Evolutionary conservation across 805 yeast species (phyloP), one percentile per base, ranked within the genome.

Genomic region (Yarrowia alimentaria): DNA sequence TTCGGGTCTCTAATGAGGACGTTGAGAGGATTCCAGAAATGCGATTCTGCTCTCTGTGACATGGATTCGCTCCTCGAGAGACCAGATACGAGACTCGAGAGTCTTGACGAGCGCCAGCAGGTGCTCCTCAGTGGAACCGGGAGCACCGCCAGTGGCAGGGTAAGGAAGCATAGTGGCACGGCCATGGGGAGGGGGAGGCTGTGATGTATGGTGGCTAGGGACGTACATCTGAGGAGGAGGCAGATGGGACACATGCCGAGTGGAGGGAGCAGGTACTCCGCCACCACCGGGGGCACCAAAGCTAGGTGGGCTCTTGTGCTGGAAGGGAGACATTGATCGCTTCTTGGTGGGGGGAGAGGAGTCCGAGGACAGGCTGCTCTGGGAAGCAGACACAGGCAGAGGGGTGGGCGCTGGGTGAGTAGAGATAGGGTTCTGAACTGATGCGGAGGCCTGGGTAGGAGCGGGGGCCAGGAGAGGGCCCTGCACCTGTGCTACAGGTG

Each of bases 11-110:
- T 37, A 48, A 12, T 29, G 33, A n/a, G 47, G 35, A 6, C 37
- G 29, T 20, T 24, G 35, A 16, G 35, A 9, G 7, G 50, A 43
- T 26, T 59, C 62, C 21, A 59, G 47, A 9, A 35, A 50, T 9
- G 58, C 54, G 18, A 63, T 49, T 16, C 68, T 56, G 34, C 57
- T 58, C 37, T 65, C 69, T 9, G 65, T 53, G n/a, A 60, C 57
- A 29, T 57, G 56, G 25, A 65, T 42, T n/a, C 67, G 59, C 17
- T 61, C 65, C 50, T 65, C 68, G 14, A 63, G 52, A 17, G 57
- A 57, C 13, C 61, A 54, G 17, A 65, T 49, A 6, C 63, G 58
- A 14, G 59, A 58, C 42, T 65, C 68, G 28, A 65, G 55, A 25
- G 57, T 52, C 24, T 62, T 56, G 11, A 62, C 62, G 33, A 58